Evolutionary conservation across 352 stramenopile species (phyloP), one percentile per base, ranked within the genome.

Genomic region (Phytophthora macrochlamydospora): DNA sequence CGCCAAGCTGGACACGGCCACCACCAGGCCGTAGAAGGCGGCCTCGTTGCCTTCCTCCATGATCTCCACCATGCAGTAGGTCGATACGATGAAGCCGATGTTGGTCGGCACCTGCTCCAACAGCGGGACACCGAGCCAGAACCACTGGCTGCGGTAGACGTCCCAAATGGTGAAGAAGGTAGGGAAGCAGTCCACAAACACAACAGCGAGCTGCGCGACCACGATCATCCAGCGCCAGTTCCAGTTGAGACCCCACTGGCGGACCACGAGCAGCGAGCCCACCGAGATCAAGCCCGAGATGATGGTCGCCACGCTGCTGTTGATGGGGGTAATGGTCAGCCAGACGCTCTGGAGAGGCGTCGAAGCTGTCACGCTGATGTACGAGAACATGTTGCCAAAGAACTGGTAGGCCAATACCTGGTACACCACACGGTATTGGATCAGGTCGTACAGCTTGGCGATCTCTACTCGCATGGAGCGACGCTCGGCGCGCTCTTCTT

Each of bases 361-460:
- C 7, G 71, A 38, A 12, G 75, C 79, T 9, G 79, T 84, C 38
- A 76, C 70, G 29, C 64, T 75, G 42, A 87, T 70, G 50, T 74
- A 77, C 4, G 70, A 67, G 48, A 87, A 85, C 59, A 87, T 66
- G 51, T 80, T 85, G 57, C 75, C 75, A 43, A 87, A 85, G 70
- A 87, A 87, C 12, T 81, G 73, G 59, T 84, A 87, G 30, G 74
- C 76, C 49, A 84, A 71, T 29, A 85, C 71, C 52, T 85, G 79
- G 63, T 83, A 85, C 57, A 85, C 69, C 3, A 89, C 75, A 7
- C 70, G 78, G 31, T 76, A 57, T 65, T 91, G 79, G 49, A 90
- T 65, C 40, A 91, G 59, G 9, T 82, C 68, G 59, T 78, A 91
- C 24, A 91, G 42, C 24, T 75, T 74, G 42, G 32, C 28, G n/a